Conservation (phyloP, 1,139 yeast species). For the Yamadazyma dendronema region DNA sequence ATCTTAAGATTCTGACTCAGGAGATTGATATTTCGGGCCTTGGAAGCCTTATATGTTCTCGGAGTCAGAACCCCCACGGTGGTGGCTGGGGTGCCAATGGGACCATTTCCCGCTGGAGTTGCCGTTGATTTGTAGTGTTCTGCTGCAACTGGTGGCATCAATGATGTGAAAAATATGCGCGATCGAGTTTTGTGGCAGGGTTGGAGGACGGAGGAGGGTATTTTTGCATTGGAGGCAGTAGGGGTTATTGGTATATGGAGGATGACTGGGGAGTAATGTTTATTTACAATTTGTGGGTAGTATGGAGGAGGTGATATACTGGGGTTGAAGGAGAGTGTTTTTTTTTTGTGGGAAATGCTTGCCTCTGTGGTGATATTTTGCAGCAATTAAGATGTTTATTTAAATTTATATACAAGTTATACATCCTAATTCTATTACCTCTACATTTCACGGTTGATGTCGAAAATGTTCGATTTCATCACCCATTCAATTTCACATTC, state of each 20-base stretch:
- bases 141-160: slow-evolving; percentile 24
- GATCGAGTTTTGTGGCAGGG: neutral
- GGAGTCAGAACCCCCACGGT: slow-evolving; percentile 16
- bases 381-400: too few species aligned
- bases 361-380: too few species aligned
- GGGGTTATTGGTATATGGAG: too few species aligned
- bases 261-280: too few species aligned
- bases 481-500: slow-evolving; percentile 19
- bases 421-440: too few species aligned
- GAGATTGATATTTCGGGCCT: slow-evolving; percentile 23
- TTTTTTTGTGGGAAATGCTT: too few species aligned
- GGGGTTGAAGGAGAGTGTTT: too few species aligned
- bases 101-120: slow-evolving; percentile 15
- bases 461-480: slow-evolving; percentile 11
- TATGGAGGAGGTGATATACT: too few species aligned
- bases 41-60: slow-evolving; percentile 19
- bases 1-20: slow-evolving; percentile 48
- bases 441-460: neutral
- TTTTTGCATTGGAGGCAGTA: too few species aligned
- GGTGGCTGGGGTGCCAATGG: neutral
- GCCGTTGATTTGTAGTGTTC: slow-evolving; percentile 12
- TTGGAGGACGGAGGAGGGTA: neutral
- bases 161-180: neutral
- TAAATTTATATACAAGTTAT: too few species aligned
- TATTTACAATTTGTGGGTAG: too few species aligned